These are phyloP conservation scores for Penicillium angulare DNA, from an alignment of 495 filamentous ascomycete genomes.

Conservation along the genomic window DNA sequence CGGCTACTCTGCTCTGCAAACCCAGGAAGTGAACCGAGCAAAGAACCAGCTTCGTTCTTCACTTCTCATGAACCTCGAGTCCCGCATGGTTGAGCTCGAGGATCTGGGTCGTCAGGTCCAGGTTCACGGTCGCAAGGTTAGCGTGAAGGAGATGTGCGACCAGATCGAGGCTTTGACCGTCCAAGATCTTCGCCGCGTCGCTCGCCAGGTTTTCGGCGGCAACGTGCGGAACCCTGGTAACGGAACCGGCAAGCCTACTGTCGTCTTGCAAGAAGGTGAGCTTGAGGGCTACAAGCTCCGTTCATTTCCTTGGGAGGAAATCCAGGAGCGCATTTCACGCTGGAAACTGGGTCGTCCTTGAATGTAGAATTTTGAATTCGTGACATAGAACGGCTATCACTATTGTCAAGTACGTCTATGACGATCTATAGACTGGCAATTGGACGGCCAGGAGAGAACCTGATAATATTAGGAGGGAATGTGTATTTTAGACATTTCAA, in stretches of 20 bases:
- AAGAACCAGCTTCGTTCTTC: conserved; percentile 95
- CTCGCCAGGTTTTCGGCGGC: conserved; percentile 73
- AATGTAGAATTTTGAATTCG: conserved; percentile 9
- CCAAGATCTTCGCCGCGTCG: conserved; percentile 81
- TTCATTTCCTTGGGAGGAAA: conserved; percentile 77
- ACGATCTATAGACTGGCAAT: background rate
- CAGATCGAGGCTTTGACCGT: conserved; percentile 82
- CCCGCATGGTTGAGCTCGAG: conserved; percentile 97
- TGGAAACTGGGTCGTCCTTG: conserved; percentile 80
- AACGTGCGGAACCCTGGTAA: conserved; percentile 69
- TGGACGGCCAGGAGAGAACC: conserved; percentile 3
- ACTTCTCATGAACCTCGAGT: conserved; percentile 96
- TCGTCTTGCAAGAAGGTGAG: conserved; percentile 81
- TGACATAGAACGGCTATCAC: background rate
- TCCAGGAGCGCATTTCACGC: conserved; percentile 76
- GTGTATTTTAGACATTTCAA: conserved; percentile 24
- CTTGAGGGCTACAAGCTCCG: conserved; percentile 43
- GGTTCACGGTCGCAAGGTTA: conserved; percentile 87
- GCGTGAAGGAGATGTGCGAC: conserved; percentile 87
- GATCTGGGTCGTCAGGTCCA: conserved; percentile 95
- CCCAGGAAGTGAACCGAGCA: conserved; percentile 83
- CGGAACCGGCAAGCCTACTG: conserved; percentile 89
- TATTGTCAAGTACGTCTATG: background rate
- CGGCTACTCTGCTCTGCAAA: conserved; percentile 65
- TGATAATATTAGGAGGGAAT: conserved; percentile 10